A percentile compares a stretch with the other conserved stretches of the same genome.
Evolutionary conservation across 495 filamentous ascomycete genomes (phyloP).

Genomic region (Penicillium subrubescens): DNA sequence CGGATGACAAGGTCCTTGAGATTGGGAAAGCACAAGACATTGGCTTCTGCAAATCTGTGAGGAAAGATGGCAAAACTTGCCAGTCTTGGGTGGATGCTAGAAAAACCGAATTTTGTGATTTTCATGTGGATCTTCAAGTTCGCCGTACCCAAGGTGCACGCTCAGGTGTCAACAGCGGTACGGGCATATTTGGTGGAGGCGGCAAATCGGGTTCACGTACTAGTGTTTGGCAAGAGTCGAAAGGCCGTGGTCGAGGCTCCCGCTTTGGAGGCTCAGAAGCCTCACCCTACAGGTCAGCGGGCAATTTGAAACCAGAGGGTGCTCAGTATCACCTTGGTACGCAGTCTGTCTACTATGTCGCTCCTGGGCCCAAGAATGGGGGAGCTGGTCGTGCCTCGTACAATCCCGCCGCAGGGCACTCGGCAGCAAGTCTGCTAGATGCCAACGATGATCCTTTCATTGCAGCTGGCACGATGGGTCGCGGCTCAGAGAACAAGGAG

Average conservation of each 20-base stretch:
- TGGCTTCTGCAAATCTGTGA: conserved; percentile 81
- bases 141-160: conserved; percentile 68
- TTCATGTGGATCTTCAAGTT: conserved; percentile 79
- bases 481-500: conserved; percentile 57
- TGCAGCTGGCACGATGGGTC: conserved; percentile 48
- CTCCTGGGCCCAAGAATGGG: conserved; percentile 39
- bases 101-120: conserved; percentile 91
- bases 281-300: conserved; percentile 14
- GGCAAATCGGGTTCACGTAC: conserved; percentile 47
- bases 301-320: conserved; percentile 45
- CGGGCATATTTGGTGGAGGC: conserved; percentile 50
- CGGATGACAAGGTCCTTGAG: conserved; percentile 87
- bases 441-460: conserved; percentile 60
- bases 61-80: conserved; percentile 82
- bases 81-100: conserved; percentile 82
- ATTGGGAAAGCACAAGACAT: conserved; percentile 84
- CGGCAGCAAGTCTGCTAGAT: conserved; percentile 68
- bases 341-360: conserved; percentile 62
- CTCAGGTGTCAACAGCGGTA: conserved; percentile 75
- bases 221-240: conserved; percentile 45
- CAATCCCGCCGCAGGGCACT: conserved; percentile 38
- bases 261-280: not conserved
- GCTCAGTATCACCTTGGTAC: conserved; percentile 60
- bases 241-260: conserved; percentile 26
- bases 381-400: conserved; percentile 25